Evolutionary conservation across 1,284 basidiomycete genomes (phyloP).

Genomic region (Trichosporon coremiiforme): DNA sequence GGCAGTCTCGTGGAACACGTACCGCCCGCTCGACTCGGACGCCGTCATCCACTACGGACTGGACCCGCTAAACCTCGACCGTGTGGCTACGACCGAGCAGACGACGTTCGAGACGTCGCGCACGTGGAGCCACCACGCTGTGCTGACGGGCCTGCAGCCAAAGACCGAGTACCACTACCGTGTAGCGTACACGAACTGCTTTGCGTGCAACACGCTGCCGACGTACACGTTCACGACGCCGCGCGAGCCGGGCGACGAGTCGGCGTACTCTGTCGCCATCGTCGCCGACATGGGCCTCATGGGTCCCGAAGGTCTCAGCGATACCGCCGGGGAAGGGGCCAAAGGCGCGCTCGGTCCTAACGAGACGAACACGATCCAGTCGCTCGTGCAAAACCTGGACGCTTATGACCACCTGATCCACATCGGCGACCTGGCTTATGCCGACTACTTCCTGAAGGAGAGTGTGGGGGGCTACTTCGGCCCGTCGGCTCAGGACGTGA

Average conservation of each 20-base stretch:
- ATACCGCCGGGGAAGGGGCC: slow-evolving; percentile 34
- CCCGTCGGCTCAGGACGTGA: slow-evolving; percentile 21
- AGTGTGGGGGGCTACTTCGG: slow-evolving; percentile 37
- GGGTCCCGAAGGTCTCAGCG: slow-evolving; percentile 44
- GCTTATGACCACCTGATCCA: slow-evolving; percentile 38
- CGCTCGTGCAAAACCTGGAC: slow-evolving; percentile 36
- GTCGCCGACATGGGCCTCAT: slow-evolving; percentile 46
- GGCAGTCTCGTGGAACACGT: slow-evolving; percentile 40
- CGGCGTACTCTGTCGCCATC: slow-evolving; percentile 35
- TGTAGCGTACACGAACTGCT: slow-evolving; percentile 37
- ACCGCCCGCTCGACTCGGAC: slow-evolving; percentile 27
- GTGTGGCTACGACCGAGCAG: slow-evolving; percentile 25
- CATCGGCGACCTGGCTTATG: slow-evolving; percentile 42
- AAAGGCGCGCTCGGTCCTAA: slow-evolving; percentile 29
- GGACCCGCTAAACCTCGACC: slow-evolving; percentile 34
- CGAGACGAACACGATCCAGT: slow-evolving; percentile 48
- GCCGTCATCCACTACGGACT: slow-evolving; percentile 34
- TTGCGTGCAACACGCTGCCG: slow-evolving; percentile 36
- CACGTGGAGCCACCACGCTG: slow-evolving; percentile 36
- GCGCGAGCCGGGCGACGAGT: slow-evolving; percentile 30
- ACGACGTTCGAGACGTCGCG: slow-evolving; percentile 35
- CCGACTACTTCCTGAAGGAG: slow-evolving; percentile 44
- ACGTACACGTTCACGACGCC: slow-evolving; percentile 38
- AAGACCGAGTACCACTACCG: slow-evolving; percentile 40
- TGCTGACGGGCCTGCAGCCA: slow-evolving; percentile 35